Conservation (phyloP, 2,329 filamentous ascomycete species). For the Ceratocystis lukuohia region DNA sequence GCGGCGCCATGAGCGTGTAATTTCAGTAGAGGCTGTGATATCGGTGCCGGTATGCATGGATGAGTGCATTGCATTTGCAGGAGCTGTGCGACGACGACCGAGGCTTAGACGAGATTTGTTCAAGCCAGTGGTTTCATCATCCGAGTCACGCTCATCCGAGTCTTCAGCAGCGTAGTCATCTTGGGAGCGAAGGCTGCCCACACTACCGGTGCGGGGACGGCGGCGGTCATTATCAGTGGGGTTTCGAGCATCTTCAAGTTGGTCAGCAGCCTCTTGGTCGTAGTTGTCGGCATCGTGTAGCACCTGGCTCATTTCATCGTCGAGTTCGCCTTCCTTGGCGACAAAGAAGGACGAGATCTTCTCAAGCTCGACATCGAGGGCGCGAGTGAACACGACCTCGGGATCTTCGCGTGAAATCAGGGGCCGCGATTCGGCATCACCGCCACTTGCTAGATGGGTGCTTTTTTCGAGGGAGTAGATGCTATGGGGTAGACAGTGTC, state of each 20-base stretch:
- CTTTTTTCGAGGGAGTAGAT: slow-evolving; percentile 93
- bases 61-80: slow-evolving; percentile 17
- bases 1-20: slow-evolving; percentile 41
- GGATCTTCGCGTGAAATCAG: slow-evolving; percentile 63
- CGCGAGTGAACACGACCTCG: slow-evolving; percentile 66
- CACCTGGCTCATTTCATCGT: slow-evolving; percentile 66
- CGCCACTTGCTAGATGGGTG: slow-evolving; percentile 37
- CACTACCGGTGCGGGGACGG: slow-evolving; percentile 26
- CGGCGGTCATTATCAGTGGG: slow-evolving; percentile 20
- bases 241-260: slow-evolving; percentile 27
- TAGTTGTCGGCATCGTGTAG: slow-evolving; percentile 58
- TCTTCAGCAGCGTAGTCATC: slow-evolving; percentile 41
- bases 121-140: slow-evolving; percentile 44
- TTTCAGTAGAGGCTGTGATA: slow-evolving; percentile 49
- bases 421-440: slow-evolving; percentile 73
- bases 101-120: slow-evolving; percentile 34
- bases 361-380: slow-evolving; percentile 78
- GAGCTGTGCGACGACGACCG: slow-evolving; percentile 21
- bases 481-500: slow-evolving; percentile 32
- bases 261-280: slow-evolving; percentile 43
- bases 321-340: slow-evolving; percentile 77
- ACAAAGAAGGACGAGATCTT: slow-evolving; percentile 89
- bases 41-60: slow-evolving; percentile 36
- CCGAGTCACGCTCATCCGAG: slow-evolving; percentile 53
- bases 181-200: slow-evolving; percentile 34